Evolutionary conservation across 495 filamentous ascomycete species (phyloP), one percentile per base, ranked within the genome.

Genomic region (Aspergillus coremiiformis): DNA sequence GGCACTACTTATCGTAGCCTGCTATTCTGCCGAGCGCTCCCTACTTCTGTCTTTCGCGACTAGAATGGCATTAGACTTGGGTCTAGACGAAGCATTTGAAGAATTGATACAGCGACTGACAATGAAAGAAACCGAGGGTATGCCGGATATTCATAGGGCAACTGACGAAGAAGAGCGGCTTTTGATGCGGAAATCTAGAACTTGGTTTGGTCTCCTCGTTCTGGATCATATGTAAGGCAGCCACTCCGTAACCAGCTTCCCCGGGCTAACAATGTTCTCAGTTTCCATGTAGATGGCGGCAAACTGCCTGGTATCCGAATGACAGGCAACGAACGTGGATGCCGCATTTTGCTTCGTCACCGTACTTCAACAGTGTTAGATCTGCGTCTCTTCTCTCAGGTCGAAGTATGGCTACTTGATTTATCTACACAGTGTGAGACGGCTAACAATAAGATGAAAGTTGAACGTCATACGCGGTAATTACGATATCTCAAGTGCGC

Each of bases 251-350:
- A 24, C 5, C 19, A 14, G 15, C 11, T 17, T 14, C 4, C 12
- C 22, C 1, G 11, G 9, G 15, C 15, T 32, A 0, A 46, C 63
- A n/a, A 61, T 58, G 3, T 17, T 39, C 4, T 30, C 47, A 77
- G 74, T 60, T 74, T 79, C 44, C 72, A 70, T 9, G 65, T 78
- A 14, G 76, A 79, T 49, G 73, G 70, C 42, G 76, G 76, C 0
- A 78, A 79, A 48, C 66, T 67, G 6, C 70, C 74, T 11, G 69
- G 72, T 1, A 70, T 78, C 42, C 65, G 66, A 10, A 55, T 73
- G 33, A 57, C 57, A 10, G 68, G 69, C 6, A 70, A 69, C 35
- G 49, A 71, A 26, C 69, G 71, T 35, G 59, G 72, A 41, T 73
- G 73, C 47, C 61, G 76, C 24, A 66, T 71, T 41, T 50, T 79